Conservation (phyloP, 805 yeast species). For the Sungouiella blattae region DNA sequence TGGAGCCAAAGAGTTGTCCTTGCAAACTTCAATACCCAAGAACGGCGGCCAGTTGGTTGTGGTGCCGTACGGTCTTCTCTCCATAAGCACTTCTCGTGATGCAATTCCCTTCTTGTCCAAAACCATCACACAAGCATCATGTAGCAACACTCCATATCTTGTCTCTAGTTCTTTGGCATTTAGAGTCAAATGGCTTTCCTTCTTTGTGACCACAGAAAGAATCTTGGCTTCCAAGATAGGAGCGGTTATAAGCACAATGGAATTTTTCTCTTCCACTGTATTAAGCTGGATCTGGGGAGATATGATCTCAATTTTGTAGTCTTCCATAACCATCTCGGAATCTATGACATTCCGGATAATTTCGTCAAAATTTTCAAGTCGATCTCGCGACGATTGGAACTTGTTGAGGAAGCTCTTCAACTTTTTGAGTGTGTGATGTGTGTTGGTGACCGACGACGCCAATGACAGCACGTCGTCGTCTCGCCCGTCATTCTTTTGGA, state of each 20-base stretch:
- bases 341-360: conserved; percentile 22
- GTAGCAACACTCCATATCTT: conserved; percentile 64
- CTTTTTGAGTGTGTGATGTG: background rate
- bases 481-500: conserved; percentile 19
- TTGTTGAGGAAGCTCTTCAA: conserved; percentile 3
- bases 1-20: conserved; percentile 43
- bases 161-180: conserved; percentile 48
- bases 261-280: conserved; percentile 38
- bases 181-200: conserved; percentile 25
- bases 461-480: conserved; percentile 47
- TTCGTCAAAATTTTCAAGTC: conserved; percentile 31
- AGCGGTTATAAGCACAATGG: conserved; percentile 67
- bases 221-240: conserved; percentile 69
- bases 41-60: conserved; percentile 81
- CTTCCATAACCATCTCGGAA: conserved; percentile 33
- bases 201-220: conserved; percentile 54
- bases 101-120: conserved; percentile 47
- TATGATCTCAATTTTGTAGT: conserved; percentile 34
- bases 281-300: conserved; percentile 45
- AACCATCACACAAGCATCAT: conserved; percentile 70
- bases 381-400: conserved; percentile 12
- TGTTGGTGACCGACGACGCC: conserved; percentile 1
- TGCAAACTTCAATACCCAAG: conserved; percentile 70
- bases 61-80: conserved; percentile 59
- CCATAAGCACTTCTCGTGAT: conserved; percentile 33